Base-by-base conservation (phyloP, 2,329 filamentous ascomycete genomes). In the Stachybotrys echinatus region DNA sequence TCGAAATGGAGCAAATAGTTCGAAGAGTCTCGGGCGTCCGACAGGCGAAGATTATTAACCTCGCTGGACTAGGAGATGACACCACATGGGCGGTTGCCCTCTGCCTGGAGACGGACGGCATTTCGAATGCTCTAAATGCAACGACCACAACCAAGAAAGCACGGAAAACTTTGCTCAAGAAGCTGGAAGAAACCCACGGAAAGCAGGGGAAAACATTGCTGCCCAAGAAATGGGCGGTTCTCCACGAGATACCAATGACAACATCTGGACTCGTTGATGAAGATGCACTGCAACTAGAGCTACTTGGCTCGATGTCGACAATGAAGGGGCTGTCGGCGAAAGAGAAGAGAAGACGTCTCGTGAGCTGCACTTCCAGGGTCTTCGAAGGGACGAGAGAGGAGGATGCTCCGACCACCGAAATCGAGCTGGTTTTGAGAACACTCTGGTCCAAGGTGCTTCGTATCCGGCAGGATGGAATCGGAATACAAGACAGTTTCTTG, bases 401-500 rank as follows among this genome's bases (percentile, higher is more conserved):
- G 27, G 27, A 34, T 27, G 31, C 22, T 40, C 48, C 48, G 1
- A 43, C 50, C 2, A 51, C 45, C 19, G 48, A 50, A 43, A 31
- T 48, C n/a, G 42, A 45, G n/a, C 10, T 12, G 14, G 20, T 23
- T 7, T 23, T 50, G 6, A 43, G 46, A 19, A 40, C 43, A n/a
- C 22, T 50, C 44, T 53, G 51, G 51, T 48, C 49, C 4, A 31
- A 51, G 22, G 22, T 49, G 6, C 44, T 53, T 27, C 19, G 14
- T 12, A 23, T 47, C 14, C 42, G 22, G 18, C 20, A 20, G 17
- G 21, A 51, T 1, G 48, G 38, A 3, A 70, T 75, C 21, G 64
- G 66, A 7, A 51, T 61, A 3, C 52, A 55, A 3, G 52, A 58
- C 34, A 57, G 55, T 46, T 64, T 64, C 51, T 60, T 64, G 38